Conservation (phyloP, 495 filamentous ascomycete genomes). For the Pyrenula massariospora region DNA sequence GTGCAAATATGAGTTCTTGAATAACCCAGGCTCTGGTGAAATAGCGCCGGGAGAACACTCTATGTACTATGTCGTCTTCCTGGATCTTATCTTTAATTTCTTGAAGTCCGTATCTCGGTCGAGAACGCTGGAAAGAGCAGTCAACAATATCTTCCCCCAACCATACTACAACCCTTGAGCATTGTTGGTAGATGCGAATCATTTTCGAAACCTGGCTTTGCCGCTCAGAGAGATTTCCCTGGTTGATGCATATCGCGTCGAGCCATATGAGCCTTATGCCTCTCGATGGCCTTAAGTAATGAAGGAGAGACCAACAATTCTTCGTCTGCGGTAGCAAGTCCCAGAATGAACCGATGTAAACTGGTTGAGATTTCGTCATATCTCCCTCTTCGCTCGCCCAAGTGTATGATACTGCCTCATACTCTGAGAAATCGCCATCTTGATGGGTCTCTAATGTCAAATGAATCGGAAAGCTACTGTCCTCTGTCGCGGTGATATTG, state of each 20-base stretch:
- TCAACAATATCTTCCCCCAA: neutral
- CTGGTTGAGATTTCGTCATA: neutral
- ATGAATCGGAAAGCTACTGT: neutral
- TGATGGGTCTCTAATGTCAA: neutral
- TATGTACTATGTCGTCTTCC: neutral
- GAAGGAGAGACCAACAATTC: neutral
- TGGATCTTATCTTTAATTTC: neutral
- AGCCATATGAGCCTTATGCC: neutral
- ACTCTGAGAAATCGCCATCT: neutral
- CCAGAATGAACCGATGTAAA: neutral
- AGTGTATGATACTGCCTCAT: neutral
- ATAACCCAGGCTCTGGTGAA: neutral
- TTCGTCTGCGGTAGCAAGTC: neutral
- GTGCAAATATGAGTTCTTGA: neutral
- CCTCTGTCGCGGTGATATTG: neutral
- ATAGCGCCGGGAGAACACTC: neutral
- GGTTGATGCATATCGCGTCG: conserved; percentile 1
- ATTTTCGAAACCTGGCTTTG: neutral
- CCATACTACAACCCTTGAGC: neutral
- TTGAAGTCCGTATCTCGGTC: neutral
- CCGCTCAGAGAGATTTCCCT: neutral
- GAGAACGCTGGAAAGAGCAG: neutral
- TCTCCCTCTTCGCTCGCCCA: neutral
- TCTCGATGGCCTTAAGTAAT: neutral
- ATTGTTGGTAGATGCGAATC: neutral